Evolutionary conservation across 2,329 filamentous ascomycete species (phyloP), one percentile per base, ranked within the genome.

Genomic region (Epichloe bromicola): DNA sequence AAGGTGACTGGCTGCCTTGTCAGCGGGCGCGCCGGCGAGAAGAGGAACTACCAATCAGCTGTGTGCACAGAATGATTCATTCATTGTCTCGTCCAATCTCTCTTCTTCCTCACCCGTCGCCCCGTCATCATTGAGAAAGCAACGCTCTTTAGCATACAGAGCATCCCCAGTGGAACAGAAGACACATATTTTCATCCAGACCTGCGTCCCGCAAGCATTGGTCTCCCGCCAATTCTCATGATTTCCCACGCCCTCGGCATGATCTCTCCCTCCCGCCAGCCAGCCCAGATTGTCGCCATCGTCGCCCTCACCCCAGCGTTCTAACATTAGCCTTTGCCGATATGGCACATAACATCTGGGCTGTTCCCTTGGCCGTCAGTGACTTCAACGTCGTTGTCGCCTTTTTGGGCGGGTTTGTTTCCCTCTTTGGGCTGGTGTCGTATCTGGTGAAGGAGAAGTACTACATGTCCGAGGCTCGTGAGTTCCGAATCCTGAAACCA

Each of bases 401-500:
- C 49, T 78, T 87, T 7, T 68, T 95, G 12, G 90, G 90, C 14
- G 90, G 87, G 2, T 96, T 94, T 70, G 82, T 96, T 55, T 88
- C 87, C 0, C 58, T 94, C n/a, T 96, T 95, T 61, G 89, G 88
- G 3, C 71, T 96, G 42, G 88, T 96, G 0, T 95, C 88, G 1
- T 95, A 89, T 63, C 76, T 95, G 17, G 76, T 87, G 62, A 95
- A 96, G 63, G 90, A 95, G 69, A 85, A 82, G 52, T 91, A 87
- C 63, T 95, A 95, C 64, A 76, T 96, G 1, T 95, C 88, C 1
- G 90, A 96, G 76, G 87, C 90, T 49, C 72, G 88, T 91, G 72
- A 65, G 85, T 79, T 38, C 15, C 36, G 15, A 38, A 14, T n/a
- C 36, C 36, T 38, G 36, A 14, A 6, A 14, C 36, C 2, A 38